Base-by-base conservation (phyloP, 768 basidiomycete genomes). In the Lactarius tabidus region DNA sequence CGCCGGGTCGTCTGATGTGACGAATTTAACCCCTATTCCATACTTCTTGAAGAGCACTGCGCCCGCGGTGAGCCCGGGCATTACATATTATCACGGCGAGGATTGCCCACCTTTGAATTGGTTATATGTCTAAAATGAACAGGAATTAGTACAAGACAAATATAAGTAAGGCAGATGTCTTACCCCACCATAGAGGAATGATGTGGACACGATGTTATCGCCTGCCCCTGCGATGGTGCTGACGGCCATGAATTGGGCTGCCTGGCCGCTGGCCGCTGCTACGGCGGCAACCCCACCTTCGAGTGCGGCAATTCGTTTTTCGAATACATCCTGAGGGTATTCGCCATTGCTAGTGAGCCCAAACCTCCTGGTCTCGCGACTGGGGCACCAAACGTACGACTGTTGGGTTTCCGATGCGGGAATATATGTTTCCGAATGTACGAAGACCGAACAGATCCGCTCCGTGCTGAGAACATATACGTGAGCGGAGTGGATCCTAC, bases 221-320 rank as follows among this genome's bases (percentile, higher is more conserved):
- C 91, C 91, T 8, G 80, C 73, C 1, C 80, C 75, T 6, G 87
- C 84, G 35, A 89, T 70, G 51, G 82, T 78, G 3, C 63, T 45
- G 45, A 71, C 55, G 15, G 65, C 59, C 74, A 91, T 77, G 75
- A 91, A 89, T 70, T 92, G 90, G 0, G 90, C 91, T 9, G 88
- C 78, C 72, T 91, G 90, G 0, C 91, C 91, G 61, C 87, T 88
- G 5, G 89, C 77, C 0, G 86, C 80, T 3, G 90, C 90, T 5
- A 93, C 81, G 8, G 91, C 91, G 1, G 89, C 90, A 1, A 78
- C 79, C 35, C 91, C 91, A 10, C 89, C 88, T 73, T 93, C 91
- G 26, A 93, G 79, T 0, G 88, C 88, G 6, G 89, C 86, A 35
- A 92, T 86, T 14, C 91, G 85, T 62, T 86, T 81, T 74, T 93